Evolutionary conservation across 2,329 filamentous ascomycete genomes (phyloP), one percentile per base, ranked within the genome.

Genomic region (Colletotrichum chrysophilum): DNA sequence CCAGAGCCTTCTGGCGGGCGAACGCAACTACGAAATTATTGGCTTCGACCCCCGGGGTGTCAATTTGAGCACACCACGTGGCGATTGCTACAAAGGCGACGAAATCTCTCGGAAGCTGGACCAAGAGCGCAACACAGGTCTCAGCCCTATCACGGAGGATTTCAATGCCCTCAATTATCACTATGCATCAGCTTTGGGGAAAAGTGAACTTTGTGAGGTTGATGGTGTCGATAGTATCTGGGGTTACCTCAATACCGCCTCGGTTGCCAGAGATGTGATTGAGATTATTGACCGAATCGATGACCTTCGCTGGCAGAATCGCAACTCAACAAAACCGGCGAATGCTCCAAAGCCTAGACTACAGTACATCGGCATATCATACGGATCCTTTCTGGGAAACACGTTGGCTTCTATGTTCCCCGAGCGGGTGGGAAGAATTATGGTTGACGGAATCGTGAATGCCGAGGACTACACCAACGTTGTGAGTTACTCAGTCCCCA

Each of bases 281-380:
- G 80, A 81, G 66, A 84, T 84, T 7, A 71, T 82, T 9, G 82
- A 84, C 68, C 79, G 80, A 38, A 70, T 82, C 66, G 82, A 82
- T 3, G 79, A 82, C 56, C 71, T 79, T 16, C 66, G 55, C 14
- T 69, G 66, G 66, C 58, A 61, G 5, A 26, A 60, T 21, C 30
- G 52, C 14, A 21, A 43, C 55, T 62, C n/a, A 16, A 52, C 7
- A 48, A 72, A 36, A 69, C 64, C 65, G 9, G 18, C 13, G 24
- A 3, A 71, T 12, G 24, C 66, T 8, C 14, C 74, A 9, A 64
- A 70, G 48, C 61, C 77, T 3, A 77, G 77, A 28, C 74, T 87
- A 55, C 84, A 84, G 75, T 88, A 87, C 76, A 86, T 85, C 82
- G 86, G 87, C 0, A 82, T 87, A 62, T 86, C 84, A 24, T 88